phyloP scores from a whole-genome alignment of 2,329 filamentous ascomycete genomes.

The Pseudogymnoascus verrucosus region DNA sequence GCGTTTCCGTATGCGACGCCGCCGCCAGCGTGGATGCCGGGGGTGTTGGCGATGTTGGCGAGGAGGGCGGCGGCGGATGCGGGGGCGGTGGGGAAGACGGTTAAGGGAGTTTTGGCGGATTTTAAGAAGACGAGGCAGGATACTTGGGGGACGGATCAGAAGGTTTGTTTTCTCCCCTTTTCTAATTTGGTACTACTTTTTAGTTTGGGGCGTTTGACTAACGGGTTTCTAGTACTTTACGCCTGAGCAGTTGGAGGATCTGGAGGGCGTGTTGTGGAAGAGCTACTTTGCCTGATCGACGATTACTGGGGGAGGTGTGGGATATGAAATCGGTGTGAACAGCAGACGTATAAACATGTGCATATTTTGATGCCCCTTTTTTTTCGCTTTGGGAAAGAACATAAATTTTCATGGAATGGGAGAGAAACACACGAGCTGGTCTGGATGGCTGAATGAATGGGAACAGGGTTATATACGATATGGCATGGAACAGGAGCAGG shows the following conservation, averaged over 20 bases:
- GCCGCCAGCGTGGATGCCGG: conserved; percentile 88
- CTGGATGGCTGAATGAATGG: not conserved
- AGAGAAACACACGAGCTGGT: not conserved
- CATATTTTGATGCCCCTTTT: conserved; percentile 8
- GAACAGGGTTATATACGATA: not conserved
- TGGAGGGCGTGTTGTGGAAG: conserved; percentile 98
- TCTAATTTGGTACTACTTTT: too few relatives aligned
- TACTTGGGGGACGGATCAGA: conserved; percentile 96
- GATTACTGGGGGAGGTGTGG: not conserved
- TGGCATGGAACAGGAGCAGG: not conserved
- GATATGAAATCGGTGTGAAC: not conserved
- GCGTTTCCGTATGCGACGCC: conserved; percentile 95
- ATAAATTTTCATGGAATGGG: not conserved
- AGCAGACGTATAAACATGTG: conserved; percentile 4
- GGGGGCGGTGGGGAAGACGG: conserved; percentile 89
- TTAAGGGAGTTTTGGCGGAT: conserved; percentile 86
- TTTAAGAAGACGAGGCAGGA: conserved; percentile 99
- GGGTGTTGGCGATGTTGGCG: conserved; percentile 78
- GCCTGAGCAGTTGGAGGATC: conserved; percentile 82
- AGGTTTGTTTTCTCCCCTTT: conserved; percentile 51
- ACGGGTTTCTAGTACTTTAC: conserved; percentile 61
- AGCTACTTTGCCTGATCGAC: conserved; percentile 69
- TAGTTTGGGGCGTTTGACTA: conserved; percentile 14
- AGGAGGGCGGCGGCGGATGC: conserved; percentile 79
- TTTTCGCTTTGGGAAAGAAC: not conserved